Evolutionary conservation across 2,329 filamentous ascomycete genomes (phyloP).

Genomic region (Tolypocladium tropicale): DNA sequence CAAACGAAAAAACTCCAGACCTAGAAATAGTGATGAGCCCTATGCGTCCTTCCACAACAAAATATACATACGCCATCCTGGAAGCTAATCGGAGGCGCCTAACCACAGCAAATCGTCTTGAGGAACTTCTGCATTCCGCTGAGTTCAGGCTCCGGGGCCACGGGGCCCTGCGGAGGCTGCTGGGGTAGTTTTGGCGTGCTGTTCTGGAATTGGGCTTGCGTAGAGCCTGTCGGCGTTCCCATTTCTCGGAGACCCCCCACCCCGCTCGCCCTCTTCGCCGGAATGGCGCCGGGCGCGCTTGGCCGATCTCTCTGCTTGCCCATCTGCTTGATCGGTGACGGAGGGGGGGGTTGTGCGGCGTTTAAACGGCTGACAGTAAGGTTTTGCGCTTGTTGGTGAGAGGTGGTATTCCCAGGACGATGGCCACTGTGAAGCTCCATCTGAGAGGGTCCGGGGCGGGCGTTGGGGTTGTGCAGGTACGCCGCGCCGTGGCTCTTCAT

Average conservation of each 20-base stretch:
- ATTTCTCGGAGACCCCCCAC: slow-evolving; percentile 64
- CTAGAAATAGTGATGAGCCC: slow-evolving; percentile 7
- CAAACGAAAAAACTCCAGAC: slow-evolving; percentile 22
- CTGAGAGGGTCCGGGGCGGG: slow-evolving; percentile 69
- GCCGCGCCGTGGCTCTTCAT: slow-evolving; percentile 53
- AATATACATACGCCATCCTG: slow-evolving; percentile 18
- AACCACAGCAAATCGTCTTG: slow-evolving; percentile 87
- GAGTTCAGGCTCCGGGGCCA: slow-evolving; percentile 61
- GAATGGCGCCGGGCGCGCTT: slow-evolving; percentile 66
- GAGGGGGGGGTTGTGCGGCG: slow-evolving; percentile 82
- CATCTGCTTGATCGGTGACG: slow-evolving; percentile 73
- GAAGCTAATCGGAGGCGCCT: slow-evolving; percentile 19
- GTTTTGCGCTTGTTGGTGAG: slow-evolving; percentile 51
- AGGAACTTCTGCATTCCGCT: slow-evolving; percentile 85
- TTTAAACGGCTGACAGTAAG: slow-evolving; percentile 85
- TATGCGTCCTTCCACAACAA: slow-evolving; percentile 14
- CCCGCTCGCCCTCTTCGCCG: slow-evolving; percentile 67
- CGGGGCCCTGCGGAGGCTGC: slow-evolving; percentile 49
- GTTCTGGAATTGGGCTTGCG: slow-evolving; percentile 93
- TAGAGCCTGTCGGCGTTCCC: slow-evolving; percentile 79
- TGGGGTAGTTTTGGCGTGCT: slow-evolving; percentile 79
- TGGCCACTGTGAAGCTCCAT: slow-evolving; percentile 72
- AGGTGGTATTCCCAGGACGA: slow-evolving; percentile 53
- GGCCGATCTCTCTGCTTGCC: slow-evolving; percentile 64
- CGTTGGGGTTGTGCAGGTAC: slow-evolving; percentile 66